Conservation (phyloP, 1,284 basidiomycete genomes). For the Sanghuangporus weigelae region DNA sequence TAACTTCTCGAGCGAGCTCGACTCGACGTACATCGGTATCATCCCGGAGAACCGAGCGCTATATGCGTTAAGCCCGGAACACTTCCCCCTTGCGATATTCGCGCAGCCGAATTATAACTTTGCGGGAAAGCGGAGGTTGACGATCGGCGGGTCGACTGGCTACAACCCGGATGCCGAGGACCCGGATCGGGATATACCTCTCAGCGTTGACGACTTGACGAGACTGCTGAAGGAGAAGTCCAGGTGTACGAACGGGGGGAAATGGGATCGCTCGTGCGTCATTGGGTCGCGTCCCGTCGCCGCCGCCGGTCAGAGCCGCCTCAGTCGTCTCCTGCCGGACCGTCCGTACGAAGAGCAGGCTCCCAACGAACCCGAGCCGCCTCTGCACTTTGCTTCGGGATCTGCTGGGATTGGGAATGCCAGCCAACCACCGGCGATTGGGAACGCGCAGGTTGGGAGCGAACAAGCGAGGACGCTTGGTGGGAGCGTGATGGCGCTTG, state of each 20-base stretch:
- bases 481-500: constrained; percentile 10
- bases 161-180: constrained; percentile 1
- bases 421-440: background rate
- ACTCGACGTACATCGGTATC: constrained; percentile 68
- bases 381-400: background rate
- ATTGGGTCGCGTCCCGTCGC: constrained; percentile 49
- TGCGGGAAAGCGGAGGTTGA: constrained; percentile 20
- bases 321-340: constrained; percentile 13
- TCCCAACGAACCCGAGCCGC: background rate
- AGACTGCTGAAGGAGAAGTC: constrained; percentile 34
- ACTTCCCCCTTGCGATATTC: constrained; percentile 73
- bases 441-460: background rate
- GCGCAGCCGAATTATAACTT: constrained; percentile 41
- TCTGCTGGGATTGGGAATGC: background rate
- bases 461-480: background rate
- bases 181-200: constrained; percentile 29
- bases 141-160: constrained; percentile 5
- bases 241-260: constrained; percentile 31
- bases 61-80: constrained; percentile 71
- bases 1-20: constrained; percentile 37
- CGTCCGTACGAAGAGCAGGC: background rate
- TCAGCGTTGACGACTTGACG: constrained; percentile 41
- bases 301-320: constrained; percentile 9
- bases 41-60: constrained; percentile 57
- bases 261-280: constrained; percentile 49